Base-by-base conservation (phyloP, 139 green algal species). In the Auxenochlorella pyrenoidosa region DNA sequence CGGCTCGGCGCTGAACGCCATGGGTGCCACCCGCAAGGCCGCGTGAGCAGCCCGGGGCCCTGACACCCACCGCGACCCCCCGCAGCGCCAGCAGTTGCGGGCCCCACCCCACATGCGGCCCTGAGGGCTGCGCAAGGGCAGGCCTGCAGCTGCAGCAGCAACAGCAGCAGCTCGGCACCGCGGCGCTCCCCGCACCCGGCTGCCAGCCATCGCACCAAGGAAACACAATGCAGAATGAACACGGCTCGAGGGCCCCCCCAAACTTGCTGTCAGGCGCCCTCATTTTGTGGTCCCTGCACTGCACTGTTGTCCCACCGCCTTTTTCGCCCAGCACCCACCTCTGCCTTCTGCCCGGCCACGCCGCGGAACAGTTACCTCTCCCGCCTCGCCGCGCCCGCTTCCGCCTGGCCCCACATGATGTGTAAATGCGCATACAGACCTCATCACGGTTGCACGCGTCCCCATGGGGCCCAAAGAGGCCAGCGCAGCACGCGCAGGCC, bases 1-100 rank as follows among this genome's bases (percentile, higher is more conserved):
- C 41, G 97, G 97, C 85, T 93, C 76, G 40, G 96, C 97, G 0
- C 95, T 99, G 34, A 99, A 99, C 89, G 94, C 95, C 40, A 98
- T 99, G 96, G 92, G 83, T 36, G 90, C 91, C 38, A 47, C 41
- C 58, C 47, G 72, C 58, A 76, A 93, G 82, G 68, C 66, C 30
- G 66, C 68, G 54, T 63, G 54, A 63, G 54, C 54, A 13, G 10
- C 54, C 54, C 16, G 54, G 18, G 54, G 54, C 54, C 54, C 15
- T 13, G 54, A 8, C 16, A 4, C 15, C 18, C 54, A 63, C 54
- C 54, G 54, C 54, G 15, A 63, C 54, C 54, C 47, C 54, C 54
- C 13, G 54, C 54, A 63, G 15, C 16, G 54, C 54, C 54, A 63
- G 54, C 54, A 63, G 54, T 13, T 4, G 54, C 54, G 2, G 54